phyloP scores from a whole-genome alignment of 257 asterid species.

The Buddleja alternifolia region DNA sequence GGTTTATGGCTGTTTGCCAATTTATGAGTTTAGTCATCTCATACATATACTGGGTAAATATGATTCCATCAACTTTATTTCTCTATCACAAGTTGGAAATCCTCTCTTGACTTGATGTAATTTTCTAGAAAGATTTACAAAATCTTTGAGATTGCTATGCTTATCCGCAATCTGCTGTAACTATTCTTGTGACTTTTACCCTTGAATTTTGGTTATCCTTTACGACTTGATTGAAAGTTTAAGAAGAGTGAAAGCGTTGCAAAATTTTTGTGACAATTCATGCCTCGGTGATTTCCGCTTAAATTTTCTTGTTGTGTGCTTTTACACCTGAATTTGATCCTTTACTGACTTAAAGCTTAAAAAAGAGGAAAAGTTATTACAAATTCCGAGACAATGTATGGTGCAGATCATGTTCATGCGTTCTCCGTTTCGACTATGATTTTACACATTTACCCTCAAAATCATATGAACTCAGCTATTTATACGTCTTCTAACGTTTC shows the following conservation, averaged over 20 bases:
- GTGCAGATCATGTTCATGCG: background rate
- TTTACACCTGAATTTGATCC: too few species aligned
- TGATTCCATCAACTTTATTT: background rate
- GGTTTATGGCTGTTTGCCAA: background rate
- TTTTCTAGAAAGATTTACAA: background rate
- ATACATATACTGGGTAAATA: background rate
- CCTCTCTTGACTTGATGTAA: background rate
- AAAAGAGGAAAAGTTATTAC: too few species aligned
- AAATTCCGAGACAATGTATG: background rate
- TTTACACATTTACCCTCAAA: conserved; percentile 4
- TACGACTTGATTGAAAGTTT: background rate
- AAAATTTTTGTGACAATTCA: background rate
- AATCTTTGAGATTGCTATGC: conserved; percentile 1
- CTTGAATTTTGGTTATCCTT: background rate
- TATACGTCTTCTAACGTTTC: background rate
- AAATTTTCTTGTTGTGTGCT: too few species aligned
- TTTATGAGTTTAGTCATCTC: background rate
- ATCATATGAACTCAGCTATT: background rate
- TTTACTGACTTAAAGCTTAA: too few species aligned
- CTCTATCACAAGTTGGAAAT: background rate
- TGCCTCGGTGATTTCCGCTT: too few species aligned
- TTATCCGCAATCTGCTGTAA: background rate
- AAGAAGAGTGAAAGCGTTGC: background rate
- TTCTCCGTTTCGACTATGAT: background rate
- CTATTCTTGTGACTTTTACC: background rate